These are phyloP conservation scores for Ophiognomonia clavigignenti-juglandacearum DNA, from an alignment of 2,329 filamentous ascomycete genomes.

Conservation along the genomic window DNA sequence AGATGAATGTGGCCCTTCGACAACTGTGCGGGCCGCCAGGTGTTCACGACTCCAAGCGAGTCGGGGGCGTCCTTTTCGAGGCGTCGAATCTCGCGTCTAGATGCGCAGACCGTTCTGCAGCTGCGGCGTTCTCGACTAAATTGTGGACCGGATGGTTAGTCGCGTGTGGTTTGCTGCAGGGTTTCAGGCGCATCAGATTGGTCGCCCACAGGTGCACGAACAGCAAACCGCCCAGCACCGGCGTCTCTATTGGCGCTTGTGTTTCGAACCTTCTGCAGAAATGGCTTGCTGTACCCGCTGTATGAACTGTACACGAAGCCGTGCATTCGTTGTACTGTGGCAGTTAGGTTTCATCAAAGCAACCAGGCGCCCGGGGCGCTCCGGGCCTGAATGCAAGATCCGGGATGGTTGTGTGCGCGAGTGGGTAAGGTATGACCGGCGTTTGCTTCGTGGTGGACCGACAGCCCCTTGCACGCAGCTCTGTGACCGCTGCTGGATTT, in stretches of 20 bases:
- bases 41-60: no score
- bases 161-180: not conserved
- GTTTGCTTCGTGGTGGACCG: constrained; percentile 2
- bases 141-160: not conserved
- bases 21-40: constrained; percentile 12
- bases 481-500: constrained; percentile 16
- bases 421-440: constrained; percentile 12
- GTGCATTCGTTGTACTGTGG: no score
- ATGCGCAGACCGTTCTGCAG: constrained; percentile 1
- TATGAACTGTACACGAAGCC: constrained; percentile 2
- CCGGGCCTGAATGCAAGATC: constrained; percentile 7
- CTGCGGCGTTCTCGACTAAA: not conserved
- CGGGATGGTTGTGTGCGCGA: constrained; percentile 8
- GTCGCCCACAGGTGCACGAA: not conserved
- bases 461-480: constrained; percentile 10
- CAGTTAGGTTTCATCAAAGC: no score
- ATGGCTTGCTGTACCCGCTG: constrained; percentile 8
- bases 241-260: constrained; percentile 14
- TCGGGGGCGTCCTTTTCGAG: no score
- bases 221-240: constrained; percentile 3
- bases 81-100: constrained; percentile 3
- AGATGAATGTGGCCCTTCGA: constrained; percentile 1
- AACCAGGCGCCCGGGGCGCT: no score
- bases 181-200: not conserved
- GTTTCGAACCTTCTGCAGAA: constrained; percentile 3